Evolutionary conservation across 2,329 filamentous ascomycete species (phyloP).

Genomic region (Talaromyces rugulosus): DNA sequence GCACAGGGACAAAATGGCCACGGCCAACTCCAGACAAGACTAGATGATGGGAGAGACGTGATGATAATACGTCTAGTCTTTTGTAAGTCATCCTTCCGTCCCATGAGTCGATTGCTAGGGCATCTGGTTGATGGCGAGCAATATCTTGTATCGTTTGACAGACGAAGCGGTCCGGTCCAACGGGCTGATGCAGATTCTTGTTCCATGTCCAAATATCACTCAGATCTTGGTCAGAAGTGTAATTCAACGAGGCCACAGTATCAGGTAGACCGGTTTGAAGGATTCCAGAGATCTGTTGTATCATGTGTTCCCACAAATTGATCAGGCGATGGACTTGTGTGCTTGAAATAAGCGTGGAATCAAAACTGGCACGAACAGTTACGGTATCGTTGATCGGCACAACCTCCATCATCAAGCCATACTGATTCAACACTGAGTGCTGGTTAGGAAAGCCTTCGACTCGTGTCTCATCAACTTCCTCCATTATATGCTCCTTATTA

Average conservation of each 20-base stretch:
- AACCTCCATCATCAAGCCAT: constrained; percentile 2
- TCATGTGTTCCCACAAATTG: neutral
- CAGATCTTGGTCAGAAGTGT: neutral
- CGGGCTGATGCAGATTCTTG: neutral
- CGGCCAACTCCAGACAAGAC: constrained; percentile 20
- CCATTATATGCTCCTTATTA: too few species aligned
- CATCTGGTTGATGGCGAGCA: neutral
- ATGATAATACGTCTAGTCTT: neutral
- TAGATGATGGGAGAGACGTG: neutral
- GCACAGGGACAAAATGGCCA: constrained; percentile 15
- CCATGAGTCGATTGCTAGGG: constrained; percentile 6
- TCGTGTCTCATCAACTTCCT: neutral
- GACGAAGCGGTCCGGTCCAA: neutral
- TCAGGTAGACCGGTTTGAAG: too few species aligned
- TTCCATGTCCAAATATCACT: constrained; percentile 9
- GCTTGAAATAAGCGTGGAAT: neutral
- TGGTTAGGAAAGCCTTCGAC: constrained; percentile 2
- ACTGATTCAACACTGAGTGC: constrained; percentile 3
- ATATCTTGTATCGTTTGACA: neutral
- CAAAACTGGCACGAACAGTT: neutral
- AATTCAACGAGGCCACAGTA: too few species aligned
- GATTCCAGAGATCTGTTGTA: neutral
- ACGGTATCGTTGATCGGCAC: too few species aligned
- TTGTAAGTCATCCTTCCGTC: constrained; percentile 3
- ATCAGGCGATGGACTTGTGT: neutral